A percentile compares a stretch with the other conserved stretches of the same genome.
Evolutionary conservation across 1,284 basidiomycete genomes (phyloP).

Genomic region (Trichosporon sp.): DNA sequence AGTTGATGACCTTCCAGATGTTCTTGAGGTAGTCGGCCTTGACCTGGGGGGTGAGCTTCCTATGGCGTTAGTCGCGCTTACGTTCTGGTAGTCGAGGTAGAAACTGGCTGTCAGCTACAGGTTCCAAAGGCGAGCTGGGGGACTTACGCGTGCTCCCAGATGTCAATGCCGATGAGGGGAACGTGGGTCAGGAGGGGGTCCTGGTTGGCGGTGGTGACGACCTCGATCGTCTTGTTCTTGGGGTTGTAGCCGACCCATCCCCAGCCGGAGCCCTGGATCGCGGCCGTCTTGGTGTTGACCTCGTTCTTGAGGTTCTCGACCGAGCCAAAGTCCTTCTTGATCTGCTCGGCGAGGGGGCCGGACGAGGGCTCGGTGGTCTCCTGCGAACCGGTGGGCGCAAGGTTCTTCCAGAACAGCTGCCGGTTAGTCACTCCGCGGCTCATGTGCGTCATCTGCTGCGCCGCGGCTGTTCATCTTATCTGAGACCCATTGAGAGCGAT

Average conservation of each 20-base stretch:
- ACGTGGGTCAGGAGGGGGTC: conserved; percentile 85
- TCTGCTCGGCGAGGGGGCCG: conserved; percentile 73
- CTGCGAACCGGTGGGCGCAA: conserved; percentile 62
- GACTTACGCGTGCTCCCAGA: conserved; percentile 62
- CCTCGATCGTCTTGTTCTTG: conserved; percentile 69
- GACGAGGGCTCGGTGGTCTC: conserved; percentile 61
- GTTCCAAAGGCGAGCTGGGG: no score
- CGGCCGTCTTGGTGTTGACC: conserved; percentile 84
- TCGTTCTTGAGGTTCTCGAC: conserved; percentile 68
- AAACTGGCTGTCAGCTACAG: conserved; percentile 42
- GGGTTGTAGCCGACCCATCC: conserved; percentile 87
- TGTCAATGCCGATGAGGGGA: conserved; percentile 92
- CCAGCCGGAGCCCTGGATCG: conserved; percentile 96
- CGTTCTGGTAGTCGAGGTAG: conserved; percentile 90
- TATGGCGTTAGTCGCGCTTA: conserved; percentile 33
- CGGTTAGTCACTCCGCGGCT: conserved; percentile 38
- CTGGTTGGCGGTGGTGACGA: conserved; percentile 91
- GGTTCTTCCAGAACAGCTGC: conserved; percentile 96
- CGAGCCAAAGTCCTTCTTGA: conserved; percentile 79
- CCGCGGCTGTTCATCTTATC: not conserved
- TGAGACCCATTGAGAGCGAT: not conserved
- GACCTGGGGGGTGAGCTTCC: conserved; percentile 20
- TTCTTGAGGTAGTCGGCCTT: conserved; percentile 84
- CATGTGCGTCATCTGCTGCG: not conserved
- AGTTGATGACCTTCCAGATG: conserved; percentile 92